phyloP scores from a whole-genome alignment of 495 filamentous ascomycete genomes.

The Lineolata rhizophorae region DNA sequence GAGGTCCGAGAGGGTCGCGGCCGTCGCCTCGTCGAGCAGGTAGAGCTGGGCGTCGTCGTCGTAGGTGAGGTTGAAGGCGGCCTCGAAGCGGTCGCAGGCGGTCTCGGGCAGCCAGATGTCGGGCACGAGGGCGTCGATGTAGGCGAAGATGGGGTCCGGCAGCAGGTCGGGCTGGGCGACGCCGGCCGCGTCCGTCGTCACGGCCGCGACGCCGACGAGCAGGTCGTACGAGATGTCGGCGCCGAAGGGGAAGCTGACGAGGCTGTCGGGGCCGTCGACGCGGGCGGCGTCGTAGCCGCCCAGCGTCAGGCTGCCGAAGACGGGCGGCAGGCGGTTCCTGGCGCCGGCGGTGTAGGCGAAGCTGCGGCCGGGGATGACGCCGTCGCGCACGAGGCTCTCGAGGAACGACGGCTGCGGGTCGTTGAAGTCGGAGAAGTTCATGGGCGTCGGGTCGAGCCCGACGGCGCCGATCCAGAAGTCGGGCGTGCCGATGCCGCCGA shows the following conservation, averaged over 20 bases:
- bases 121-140: slow-evolving; percentile 14
- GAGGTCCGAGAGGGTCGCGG: slow-evolving; percentile 8
- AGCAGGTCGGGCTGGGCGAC: slow-evolving; percentile 11
- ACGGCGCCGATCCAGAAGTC: slow-evolving; percentile 17
- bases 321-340: slow-evolving; percentile 9
- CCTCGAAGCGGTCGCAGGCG: slow-evolving; percentile 14
- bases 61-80: slow-evolving; percentile 15
- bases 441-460: slow-evolving; percentile 15
- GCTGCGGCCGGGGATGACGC: slow-evolving; percentile 14
- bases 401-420: slow-evolving; percentile 12
- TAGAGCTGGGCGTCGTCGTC: slow-evolving; percentile 14
- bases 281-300: slow-evolving; percentile 16
- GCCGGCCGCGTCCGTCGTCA: slow-evolving; percentile 10
- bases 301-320: slow-evolving; percentile 14
- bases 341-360: slow-evolving; percentile 19
- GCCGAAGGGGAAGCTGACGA: slow-evolving; percentile 11
- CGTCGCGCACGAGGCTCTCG: slow-evolving; percentile 11
- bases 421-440: slow-evolving; percentile 16
- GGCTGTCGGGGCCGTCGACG: slow-evolving; percentile 10
- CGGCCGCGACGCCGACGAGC: slow-evolving; percentile 13
- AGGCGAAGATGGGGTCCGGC: slow-evolving; percentile 10
- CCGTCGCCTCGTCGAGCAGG: slow-evolving; percentile 14
- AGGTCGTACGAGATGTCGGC: slow-evolving; percentile 12
- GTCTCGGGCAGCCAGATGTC: slow-evolving; percentile 17
- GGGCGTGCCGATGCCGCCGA: slow-evolving; percentile 11